These are phyloP conservation scores for Blastobotrys raffinosifermentans DNA, from an alignment of 1,139 yeast genomes.

Conservation along the genomic window DNA sequence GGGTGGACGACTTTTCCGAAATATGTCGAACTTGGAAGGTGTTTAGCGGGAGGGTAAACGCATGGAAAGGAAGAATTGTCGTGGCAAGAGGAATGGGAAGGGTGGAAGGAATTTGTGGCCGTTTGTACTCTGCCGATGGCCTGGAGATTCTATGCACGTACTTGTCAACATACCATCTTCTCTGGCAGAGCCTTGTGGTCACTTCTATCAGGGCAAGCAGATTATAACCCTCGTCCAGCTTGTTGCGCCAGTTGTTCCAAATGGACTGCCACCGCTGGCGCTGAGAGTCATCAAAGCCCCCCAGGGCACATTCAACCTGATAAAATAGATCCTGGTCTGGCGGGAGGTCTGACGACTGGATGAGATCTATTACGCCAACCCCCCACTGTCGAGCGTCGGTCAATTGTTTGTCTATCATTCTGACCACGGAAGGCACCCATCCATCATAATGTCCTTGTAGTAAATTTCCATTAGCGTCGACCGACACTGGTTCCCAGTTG, in stretches of 20 bases:
- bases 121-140: constrained; percentile 13
- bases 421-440: constrained; percentile 26
- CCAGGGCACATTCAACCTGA: constrained; percentile 19
- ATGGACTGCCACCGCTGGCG: constrained; percentile 17
- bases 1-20: constrained; percentile 28
- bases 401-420: constrained; percentile 26
- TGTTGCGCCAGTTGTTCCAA: constrained; percentile 19
- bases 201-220: constrained; percentile 26
- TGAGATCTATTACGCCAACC: constrained; percentile 20
- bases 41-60: constrained; percentile 31
- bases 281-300: constrained; percentile 17
- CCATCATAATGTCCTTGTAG: constrained; percentile 23
- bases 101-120: constrained; percentile 28
- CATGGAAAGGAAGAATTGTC: constrained; percentile 32
- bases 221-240: constrained; percentile 27
- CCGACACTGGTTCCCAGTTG: constrained; percentile 29
- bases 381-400: constrained; percentile 28
- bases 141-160: constrained; percentile 11
- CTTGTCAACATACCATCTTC: constrained; percentile 30
- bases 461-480: constrained; percentile 24
- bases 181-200: constrained; percentile 24
- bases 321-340: constrained; percentile 14
- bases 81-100: constrained; percentile 30
- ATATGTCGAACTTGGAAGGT: constrained; percentile 25
- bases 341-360: constrained; percentile 13